Base-by-base conservation (phyloP, 2,329 filamentous ascomycete genomes). In the Calonectria pauciramosa region DNA sequence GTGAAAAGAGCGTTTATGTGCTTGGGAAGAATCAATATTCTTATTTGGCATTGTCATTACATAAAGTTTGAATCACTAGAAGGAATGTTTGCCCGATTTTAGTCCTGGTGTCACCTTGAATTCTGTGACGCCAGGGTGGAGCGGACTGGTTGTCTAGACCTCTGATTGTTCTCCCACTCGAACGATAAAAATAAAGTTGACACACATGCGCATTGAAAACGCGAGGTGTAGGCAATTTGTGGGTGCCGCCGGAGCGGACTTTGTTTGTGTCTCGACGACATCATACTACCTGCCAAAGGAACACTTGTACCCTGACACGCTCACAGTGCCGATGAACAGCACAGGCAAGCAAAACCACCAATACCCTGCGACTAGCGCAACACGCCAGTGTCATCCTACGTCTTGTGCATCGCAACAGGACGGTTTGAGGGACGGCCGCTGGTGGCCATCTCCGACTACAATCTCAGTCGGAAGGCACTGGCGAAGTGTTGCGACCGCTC, bases 131-230 rank as follows among this genome's bases (percentile, higher is more conserved):
- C 86, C 90, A 91, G 91, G 91, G 91, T 92, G 91, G 91, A 92
- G 88, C 86, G 89, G 90, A 91, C 90, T 83, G 91, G 91, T 90
- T 92, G 91, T 92, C 91, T 92, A 92, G 90, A 90, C 91, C 90
- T 84, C 88, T 84, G 86, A 82, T 91, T 89, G 81, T 88, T 92
- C 89, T 92, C 89, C 90, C 91, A 92, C 90, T 84, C 89, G 90
- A 91, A 87, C 86, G 86, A 87, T 81, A 88, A 86, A 63, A 84
- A 85, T 75, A 82, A 90, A 90, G 88, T 90, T 91, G 86, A 91
- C 90, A 89, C 87, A 85, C 87, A 84, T 86, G 89, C 88, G 89
- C 88, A 92, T 87, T 85, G 87, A 88, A 86, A 85, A 87, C 88
- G 89, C 87, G 85, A 89, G 87, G 90, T 90, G 90, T 88, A 91